These are phyloP conservation scores for Syncephalastrum monosporum DNA, from an alignment of 371 early-diverging fungal species.

Conservation along the genomic window DNA sequence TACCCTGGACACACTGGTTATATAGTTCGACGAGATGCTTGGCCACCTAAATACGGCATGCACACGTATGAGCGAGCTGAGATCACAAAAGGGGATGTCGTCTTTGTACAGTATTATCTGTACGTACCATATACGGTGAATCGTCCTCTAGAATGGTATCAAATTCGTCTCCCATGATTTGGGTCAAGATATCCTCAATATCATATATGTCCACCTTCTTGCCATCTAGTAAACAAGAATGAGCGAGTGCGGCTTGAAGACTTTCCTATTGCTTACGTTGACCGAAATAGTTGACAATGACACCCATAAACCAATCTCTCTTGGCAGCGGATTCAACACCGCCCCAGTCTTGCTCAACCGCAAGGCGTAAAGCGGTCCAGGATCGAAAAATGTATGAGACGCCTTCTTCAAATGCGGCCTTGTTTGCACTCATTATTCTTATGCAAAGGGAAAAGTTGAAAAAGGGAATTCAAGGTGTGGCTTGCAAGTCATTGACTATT, in stretches of 20 bases:
- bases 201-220: slow-evolving; percentile 61
- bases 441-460: background rate
- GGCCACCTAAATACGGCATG: slow-evolving; percentile 33
- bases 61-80: background rate
- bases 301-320: slow-evolving; percentile 72
- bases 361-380: slow-evolving; percentile 79
- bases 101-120: background rate
- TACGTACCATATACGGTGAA: slow-evolving; percentile 48
- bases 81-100: background rate
- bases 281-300: slow-evolving; percentile 69
- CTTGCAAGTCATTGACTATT: slow-evolving; percentile 1
- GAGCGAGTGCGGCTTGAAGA: background rate
- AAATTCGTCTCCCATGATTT: slow-evolving; percentile 71
- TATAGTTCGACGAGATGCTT: slow-evolving; percentile 51
- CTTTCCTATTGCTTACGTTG: slow-evolving; percentile 41
- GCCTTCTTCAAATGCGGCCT: slow-evolving; percentile 63
- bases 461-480: slow-evolving; percentile 2
- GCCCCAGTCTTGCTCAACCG: slow-evolving; percentile 82
- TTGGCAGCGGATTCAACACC: slow-evolving; percentile 74
- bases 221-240: slow-evolving; percentile 41
- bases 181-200: slow-evolving; percentile 59
- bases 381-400: slow-evolving; percentile 53
- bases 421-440: slow-evolving; percentile 20
- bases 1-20: slow-evolving; percentile 54
- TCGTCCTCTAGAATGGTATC: slow-evolving; percentile 64